phyloP scores from a whole-genome alignment of 768 basidiomycete genomes.

The Tylopilus intermedius region DNA sequence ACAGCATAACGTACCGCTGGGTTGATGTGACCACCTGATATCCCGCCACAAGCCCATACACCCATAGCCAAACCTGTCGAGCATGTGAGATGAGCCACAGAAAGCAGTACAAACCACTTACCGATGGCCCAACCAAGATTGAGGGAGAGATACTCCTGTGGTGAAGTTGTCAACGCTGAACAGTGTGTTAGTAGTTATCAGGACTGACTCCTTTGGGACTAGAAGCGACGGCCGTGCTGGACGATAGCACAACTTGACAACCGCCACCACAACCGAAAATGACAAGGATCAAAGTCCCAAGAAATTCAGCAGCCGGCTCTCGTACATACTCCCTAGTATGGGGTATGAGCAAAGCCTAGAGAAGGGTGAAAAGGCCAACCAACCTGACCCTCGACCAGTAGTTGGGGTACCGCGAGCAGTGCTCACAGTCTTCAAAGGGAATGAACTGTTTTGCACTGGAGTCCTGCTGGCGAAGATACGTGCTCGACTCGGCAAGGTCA shows the following conservation, averaged over 20 bases:
- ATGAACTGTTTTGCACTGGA: slow-evolving; percentile 1
- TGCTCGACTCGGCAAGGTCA: slow-evolving; percentile 12
- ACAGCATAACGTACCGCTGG: slow-evolving; percentile 46
- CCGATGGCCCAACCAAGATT: slow-evolving; percentile 32
- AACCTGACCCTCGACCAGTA: slow-evolving; percentile 55
- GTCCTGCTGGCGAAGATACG: slow-evolving; percentile 9
- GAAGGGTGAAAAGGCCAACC: background rate
- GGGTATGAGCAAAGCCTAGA: slow-evolving; percentile 2
- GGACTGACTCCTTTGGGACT: slow-evolving; percentile 52
- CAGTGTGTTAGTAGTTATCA: background rate
- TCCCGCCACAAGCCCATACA: slow-evolving; percentile 60
- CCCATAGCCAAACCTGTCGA: slow-evolving; percentile 51
- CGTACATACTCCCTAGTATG: slow-evolving; percentile 39
- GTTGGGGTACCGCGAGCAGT: slow-evolving; percentile 42
- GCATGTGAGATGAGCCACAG: background rate
- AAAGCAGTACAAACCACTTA: slow-evolving; percentile 4
- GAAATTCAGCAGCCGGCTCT: slow-evolving; percentile 61
- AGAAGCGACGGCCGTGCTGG: slow-evolving; percentile 40
- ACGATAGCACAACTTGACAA: slow-evolving; percentile 53
- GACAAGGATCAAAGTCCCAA: slow-evolving; percentile 54
- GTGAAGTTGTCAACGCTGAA: slow-evolving; percentile 1
- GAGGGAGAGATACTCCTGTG: slow-evolving; percentile 22
- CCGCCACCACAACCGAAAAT: slow-evolving; percentile 57
- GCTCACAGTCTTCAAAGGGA: slow-evolving; percentile 28
- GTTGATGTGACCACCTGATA: slow-evolving; percentile 75